Evolutionary conservation across 176 grass and related monocot species (phyloP).

Genomic region (Zea luxurians): DNA sequence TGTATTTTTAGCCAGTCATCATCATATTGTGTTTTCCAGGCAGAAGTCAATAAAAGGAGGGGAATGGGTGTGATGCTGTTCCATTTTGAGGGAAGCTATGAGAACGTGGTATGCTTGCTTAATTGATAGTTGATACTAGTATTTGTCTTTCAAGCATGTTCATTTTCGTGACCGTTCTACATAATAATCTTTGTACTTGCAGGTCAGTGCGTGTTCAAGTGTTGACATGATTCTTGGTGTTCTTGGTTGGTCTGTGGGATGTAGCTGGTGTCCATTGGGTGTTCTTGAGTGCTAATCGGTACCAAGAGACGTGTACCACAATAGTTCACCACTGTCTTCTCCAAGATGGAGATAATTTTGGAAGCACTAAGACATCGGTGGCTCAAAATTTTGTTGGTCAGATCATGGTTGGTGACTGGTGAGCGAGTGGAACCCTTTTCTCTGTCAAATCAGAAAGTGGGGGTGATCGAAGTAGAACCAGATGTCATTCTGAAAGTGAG

Average conservation of each 20-base stretch:
- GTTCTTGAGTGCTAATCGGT: slow-evolving; percentile 59
- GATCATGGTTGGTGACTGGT: slow-evolving; percentile 23
- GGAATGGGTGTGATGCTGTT: slow-evolving; percentile 80
- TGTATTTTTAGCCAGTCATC: slow-evolving; percentile 21
- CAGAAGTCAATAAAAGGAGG: slow-evolving; percentile 73
- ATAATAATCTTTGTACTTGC: slow-evolving; percentile 34
- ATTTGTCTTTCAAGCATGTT: slow-evolving; percentile 8
- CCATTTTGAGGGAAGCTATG: slow-evolving; percentile 73
- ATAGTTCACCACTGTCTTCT: slow-evolving; percentile 13
- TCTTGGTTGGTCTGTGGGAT: slow-evolving; percentile 83
- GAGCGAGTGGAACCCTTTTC: slow-evolving; percentile 3
- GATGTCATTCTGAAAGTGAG: slow-evolving; percentile 34
- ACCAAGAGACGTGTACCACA: slow-evolving; percentile 8
- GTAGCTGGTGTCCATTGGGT: slow-evolving; percentile 61
- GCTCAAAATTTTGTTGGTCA: slow-evolving; percentile 12
- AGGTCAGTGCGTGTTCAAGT: slow-evolving; percentile 65
- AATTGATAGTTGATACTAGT: not conserved
- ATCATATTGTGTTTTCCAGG: slow-evolving; percentile 48
- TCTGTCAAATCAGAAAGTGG: slow-evolving; percentile 34
- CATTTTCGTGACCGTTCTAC: slow-evolving; percentile 23
- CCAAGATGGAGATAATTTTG: slow-evolving; percentile 26
- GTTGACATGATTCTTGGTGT: slow-evolving; percentile 75
- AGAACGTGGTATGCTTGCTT: slow-evolving; percentile 65
- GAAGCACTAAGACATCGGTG: slow-evolving; percentile 27
- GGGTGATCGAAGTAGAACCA: slow-evolving; percentile 21